Evolutionary conservation across 768 basidiomycete genomes (phyloP), one percentile per base, ranked within the genome.

Genomic region (Pulveroboletus frians): DNA sequence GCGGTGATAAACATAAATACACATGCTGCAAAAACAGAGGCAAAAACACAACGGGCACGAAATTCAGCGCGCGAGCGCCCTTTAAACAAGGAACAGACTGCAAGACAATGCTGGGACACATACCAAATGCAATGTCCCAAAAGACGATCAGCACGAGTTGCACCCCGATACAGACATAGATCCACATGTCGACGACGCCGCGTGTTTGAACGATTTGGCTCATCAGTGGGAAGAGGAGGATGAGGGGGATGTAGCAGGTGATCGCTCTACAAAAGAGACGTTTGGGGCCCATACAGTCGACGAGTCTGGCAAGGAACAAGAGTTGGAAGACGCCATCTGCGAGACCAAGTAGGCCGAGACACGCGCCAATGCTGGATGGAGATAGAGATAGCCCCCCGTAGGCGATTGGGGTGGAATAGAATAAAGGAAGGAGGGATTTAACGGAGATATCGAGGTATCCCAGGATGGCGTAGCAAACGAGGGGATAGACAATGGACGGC

Each of bases 1-100:
- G 78, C 77, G 20, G 77, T 73, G 54, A 88, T 81, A 60, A 79
- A 81, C 52, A 87, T 83, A 67, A 84, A 84, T 35, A 84, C 80
- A 21, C 59, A 79, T 8, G 82, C 84, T 85, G 46, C 6, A 45
- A 29, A 14, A 15, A 32, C 5, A 14, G 13, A 32, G 11, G 14
- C 5, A 32, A 5, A 32, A 30, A 8, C 7, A 11, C n/a, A 38
- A 17, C 4, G 26, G 10, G 9, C n/a, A 29, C 8, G 26, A 29
- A 6, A 3, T 27, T 37, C 17, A 34, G 15, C 26, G 41, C 37
- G 2, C 34, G 21, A 11, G n/a, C 15, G 11, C 20, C 31, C 5
- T 17, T 26, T 21, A 9, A 9, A 26, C 29, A 42, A 17, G 17
- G 6, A 43, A 15, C 20, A 9, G 13, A 34, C 3, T 23, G 15